Evolutionary conservation across 2,329 filamentous ascomycete genomes (phyloP).

Genomic region (Paecilomyces formosus): DNA sequence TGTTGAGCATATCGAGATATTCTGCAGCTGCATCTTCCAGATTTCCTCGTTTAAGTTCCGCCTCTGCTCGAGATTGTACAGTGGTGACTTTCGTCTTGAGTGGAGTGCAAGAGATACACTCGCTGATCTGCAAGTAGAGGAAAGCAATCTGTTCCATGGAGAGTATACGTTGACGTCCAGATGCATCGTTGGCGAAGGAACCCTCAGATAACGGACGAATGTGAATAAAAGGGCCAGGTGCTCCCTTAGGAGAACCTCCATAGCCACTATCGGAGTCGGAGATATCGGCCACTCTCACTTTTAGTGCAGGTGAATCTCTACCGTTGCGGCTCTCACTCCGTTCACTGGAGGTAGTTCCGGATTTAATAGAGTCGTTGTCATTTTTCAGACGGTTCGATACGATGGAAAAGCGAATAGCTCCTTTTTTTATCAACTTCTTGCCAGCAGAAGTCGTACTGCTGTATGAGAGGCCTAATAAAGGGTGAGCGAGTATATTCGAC

Average conservation of each 20-base stretch:
- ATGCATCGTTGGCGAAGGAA: slow-evolving; percentile 19
- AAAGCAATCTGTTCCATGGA: slow-evolving; percentile 20
- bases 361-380: slow-evolving; percentile 7
- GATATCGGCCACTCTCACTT: slow-evolving; percentile 10
- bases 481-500: slow-evolving; percentile 3
- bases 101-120: slow-evolving; percentile 13
- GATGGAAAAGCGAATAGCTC: slow-evolving; percentile 21
- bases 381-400: slow-evolving; percentile 14
- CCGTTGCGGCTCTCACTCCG: slow-evolving; percentile 5
- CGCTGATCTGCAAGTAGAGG: slow-evolving; percentile 20
- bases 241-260: slow-evolving; percentile 7
- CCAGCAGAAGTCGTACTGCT: slow-evolving; percentile 13
- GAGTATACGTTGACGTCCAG: slow-evolving; percentile 22
- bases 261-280: slow-evolving; percentile 8
- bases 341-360: slow-evolving; percentile 1
- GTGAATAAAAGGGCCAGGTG: slow-evolving; percentile 14
- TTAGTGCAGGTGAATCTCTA: slow-evolving; percentile 1
- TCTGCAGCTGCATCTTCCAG: slow-evolving; percentile 14
- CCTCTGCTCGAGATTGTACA: slow-evolving; percentile 15
- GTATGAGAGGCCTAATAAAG: slow-evolving; percentile 14
- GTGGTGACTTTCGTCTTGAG: slow-evolving; percentile 13
- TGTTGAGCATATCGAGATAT: slow-evolving; percentile 16
- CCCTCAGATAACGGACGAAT: slow-evolving; percentile 17
- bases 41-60: slow-evolving; percentile 15
- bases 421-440: slow-evolving; percentile 19